These are phyloP conservation scores for Ophiobolus disseminans DNA, from an alignment of 2,329 filamentous ascomycete genomes.

Conservation along the genomic window DNA sequence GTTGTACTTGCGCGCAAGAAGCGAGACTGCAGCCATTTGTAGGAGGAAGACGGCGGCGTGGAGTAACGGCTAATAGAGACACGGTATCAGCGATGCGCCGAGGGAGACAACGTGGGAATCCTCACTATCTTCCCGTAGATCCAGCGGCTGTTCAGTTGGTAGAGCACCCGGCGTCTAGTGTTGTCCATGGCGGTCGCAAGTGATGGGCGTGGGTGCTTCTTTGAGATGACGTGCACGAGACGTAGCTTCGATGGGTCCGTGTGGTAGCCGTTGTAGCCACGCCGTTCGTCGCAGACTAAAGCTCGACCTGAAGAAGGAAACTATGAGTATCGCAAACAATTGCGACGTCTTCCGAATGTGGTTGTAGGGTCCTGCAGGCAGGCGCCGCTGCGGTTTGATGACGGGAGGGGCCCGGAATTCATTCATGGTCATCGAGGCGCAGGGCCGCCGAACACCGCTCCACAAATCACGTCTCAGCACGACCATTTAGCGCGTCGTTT, in stretches of 20 bases:
- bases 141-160: slow-evolving; percentile 73
- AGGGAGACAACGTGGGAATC: slow-evolving; percentile 2
- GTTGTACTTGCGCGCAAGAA: slow-evolving; percentile 88
- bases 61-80: slow-evolving; percentile 73
- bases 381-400: slow-evolving; percentile 15
- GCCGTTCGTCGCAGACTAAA: slow-evolving; percentile 7
- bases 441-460: slow-evolving; percentile 15
- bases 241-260: slow-evolving; percentile 33
- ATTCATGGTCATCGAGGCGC: slow-evolving; percentile 17
- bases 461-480: slow-evolving; percentile 17
- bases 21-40: slow-evolving; percentile 84
- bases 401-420: slow-evolving; percentile 12
- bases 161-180: slow-evolving; percentile 65
- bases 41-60: slow-evolving; percentile 85
- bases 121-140: slow-evolving; percentile 77
- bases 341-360: slow-evolving; percentile 11
- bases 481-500: slow-evolving; percentile 18
- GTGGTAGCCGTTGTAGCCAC: slow-evolving; percentile 21
- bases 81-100: slow-evolving; percentile 14
- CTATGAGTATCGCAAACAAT: slow-evolving; percentile 10
- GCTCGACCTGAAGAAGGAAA: slow-evolving; percentile 7
- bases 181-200: slow-evolving; percentile 44
- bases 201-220: slow-evolving; percentile 18
- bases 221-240: slow-evolving; percentile 39
- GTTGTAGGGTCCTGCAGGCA: slow-evolving; percentile 24